Percentiles rank a stretch among this genome's conserved stretches.
These are phyloP conservation scores for Myochromella boudieri DNA, from an alignment of 768 basidiomycete species.

Conservation along the genomic window DNA sequence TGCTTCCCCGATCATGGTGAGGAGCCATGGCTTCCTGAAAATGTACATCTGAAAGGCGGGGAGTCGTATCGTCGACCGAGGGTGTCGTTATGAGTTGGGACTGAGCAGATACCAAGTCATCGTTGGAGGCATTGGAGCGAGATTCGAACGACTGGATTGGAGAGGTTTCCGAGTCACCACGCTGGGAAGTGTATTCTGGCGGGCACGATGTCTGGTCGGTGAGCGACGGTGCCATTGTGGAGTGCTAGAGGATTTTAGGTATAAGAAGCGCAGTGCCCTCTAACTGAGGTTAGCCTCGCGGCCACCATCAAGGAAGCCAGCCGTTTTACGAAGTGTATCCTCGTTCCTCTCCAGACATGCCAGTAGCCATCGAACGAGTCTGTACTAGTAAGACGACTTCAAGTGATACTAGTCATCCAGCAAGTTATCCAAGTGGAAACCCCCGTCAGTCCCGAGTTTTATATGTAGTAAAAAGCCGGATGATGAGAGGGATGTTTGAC, in stretches of 20 bases:
- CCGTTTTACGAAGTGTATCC: neutral
- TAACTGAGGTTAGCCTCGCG: neutral
- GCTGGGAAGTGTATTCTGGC: constrained; percentile 6
- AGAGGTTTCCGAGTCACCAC: neutral
- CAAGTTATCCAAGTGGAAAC: too few species aligned
- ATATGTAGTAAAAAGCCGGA: too few species aligned
- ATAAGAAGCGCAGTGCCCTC: neutral
- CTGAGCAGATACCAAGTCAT: constrained; percentile 7
- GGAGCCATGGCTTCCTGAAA: neutral
- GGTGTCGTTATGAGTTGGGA: neutral
- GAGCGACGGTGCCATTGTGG: constrained; percentile 2
- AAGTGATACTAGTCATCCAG: too few species aligned
- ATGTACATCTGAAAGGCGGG: constrained; percentile 2
- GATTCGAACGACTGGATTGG: constrained; percentile 1
- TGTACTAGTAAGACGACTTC: too few species aligned
- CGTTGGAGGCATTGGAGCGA: neutral
- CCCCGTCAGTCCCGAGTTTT: too few species aligned
- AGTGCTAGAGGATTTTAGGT: neutral
- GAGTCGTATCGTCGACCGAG: neutral
- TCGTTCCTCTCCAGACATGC: too few species aligned
- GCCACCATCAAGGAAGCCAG: constrained; percentile 1
- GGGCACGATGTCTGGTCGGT: constrained; percentile 1
- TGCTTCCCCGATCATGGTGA: neutral
- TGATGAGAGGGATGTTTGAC: too few species aligned
- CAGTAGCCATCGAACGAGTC: too few species aligned